Conservation (phyloP, 1,284 basidiomycete species). For the Sanghuangporus baumii region DNA sequence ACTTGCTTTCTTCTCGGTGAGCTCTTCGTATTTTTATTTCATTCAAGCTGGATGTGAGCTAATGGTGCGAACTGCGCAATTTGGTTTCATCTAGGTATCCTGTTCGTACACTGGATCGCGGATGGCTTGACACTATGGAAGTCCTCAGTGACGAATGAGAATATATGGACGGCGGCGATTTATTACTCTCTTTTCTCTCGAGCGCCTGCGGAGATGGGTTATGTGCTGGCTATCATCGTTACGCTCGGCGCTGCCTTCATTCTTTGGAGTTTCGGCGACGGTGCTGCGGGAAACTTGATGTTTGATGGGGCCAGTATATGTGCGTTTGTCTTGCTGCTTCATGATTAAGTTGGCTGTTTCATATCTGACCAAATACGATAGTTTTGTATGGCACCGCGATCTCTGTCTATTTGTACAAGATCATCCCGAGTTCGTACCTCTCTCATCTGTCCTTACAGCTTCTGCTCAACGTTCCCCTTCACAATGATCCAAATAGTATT, state of each 20-base stretch:
- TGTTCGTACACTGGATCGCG: conserved; percentile 84
- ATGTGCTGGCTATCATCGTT: conserved; percentile 49
- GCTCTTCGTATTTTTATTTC: background rate
- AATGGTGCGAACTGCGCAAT: background rate
- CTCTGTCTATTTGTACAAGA: conserved; percentile 63
- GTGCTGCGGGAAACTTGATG: conserved; percentile 76
- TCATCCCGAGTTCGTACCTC: conserved; percentile 61
- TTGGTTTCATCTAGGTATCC: conserved; percentile 45
- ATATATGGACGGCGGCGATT: conserved; percentile 70
- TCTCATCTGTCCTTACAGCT: background rate
- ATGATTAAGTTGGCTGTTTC: conserved; percentile 3
- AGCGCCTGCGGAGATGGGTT: conserved; percentile 48
- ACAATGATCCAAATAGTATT: conserved; percentile 36
- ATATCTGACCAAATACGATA: conserved; percentile 25
- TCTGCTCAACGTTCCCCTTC: conserved; percentile 6
- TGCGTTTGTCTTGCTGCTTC: conserved; percentile 33
- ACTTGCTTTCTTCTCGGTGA: conserved; percentile 78
- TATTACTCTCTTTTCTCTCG: conserved; percentile 74
- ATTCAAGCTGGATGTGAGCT: background rate
- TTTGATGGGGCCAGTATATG: conserved; percentile 83
- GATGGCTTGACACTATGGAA: conserved; percentile 83
- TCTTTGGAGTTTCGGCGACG: conserved; percentile 70
- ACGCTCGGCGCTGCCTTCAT: conserved; percentile 57
- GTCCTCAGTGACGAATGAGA: conserved; percentile 69
- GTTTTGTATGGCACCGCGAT: conserved; percentile 69